Evolutionary conservation across 2,329 filamentous ascomycete species (phyloP), one percentile per base, ranked within the genome.

Genomic region (Sarocladium oryzae): DNA sequence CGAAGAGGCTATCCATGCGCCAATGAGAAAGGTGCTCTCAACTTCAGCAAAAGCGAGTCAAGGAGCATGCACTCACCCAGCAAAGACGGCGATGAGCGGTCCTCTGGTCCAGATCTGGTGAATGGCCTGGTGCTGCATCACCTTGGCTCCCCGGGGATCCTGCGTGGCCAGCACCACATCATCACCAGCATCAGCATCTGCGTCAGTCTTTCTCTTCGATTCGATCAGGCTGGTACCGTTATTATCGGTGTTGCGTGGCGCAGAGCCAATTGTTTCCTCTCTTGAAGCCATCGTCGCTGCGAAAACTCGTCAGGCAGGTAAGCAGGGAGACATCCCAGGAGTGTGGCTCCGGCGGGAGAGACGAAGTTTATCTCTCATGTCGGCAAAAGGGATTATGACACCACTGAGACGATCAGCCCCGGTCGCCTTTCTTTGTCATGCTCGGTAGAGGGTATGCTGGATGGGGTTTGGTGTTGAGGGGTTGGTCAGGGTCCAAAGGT

Each of bases 1-100:
- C 55, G 28, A 65, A 63, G 1, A 67, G 52, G 11, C 63, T 66
- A 3, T 18, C 11, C 7, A 37, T n/a, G 16, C 16, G 35, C n/a
- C 6, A 37, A n/a, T n/a, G n/a, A n/a, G n/a, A n/a, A n/a, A n/a
- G n/a, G n/a, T n/a, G n/a, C n/a, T n/a, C n/a, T n/a, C n/a, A n/a
- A n/a, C n/a, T n/a, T n/a, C n/a, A n/a, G n/a, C n/a, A n/a, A n/a
- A n/a, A n/a, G n/a, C n/a, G n/a, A n/a, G n/a, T n/a, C n/a, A n/a
- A n/a, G n/a, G n/a, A n/a, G n/a, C n/a, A n/a, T n/a, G n/a, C n/a
- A 18, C 35, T 37, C 35, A 37, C 35, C 35, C 35, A 37, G n/a
- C 35, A 16, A 37, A 37, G 11, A 37, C 35, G 6, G 35, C 35
- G n/a, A 37, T 37, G 8, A 37, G n/a, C 11, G 35, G 35, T 8